phyloP scores from a whole-genome alignment of 306 rosid species.

The Morella rubra region DNA sequence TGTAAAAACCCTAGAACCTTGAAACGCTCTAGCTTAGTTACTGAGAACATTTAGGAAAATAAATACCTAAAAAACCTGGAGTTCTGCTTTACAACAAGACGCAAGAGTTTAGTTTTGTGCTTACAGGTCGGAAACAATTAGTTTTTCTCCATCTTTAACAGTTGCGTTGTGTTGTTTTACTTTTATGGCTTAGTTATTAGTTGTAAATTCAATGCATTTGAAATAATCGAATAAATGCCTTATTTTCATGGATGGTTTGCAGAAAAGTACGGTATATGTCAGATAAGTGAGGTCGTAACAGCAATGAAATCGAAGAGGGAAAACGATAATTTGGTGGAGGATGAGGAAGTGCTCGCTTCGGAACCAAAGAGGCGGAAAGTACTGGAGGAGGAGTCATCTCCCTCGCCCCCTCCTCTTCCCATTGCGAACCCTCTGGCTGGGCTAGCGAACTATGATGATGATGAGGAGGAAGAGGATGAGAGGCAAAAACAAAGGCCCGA shows the following conservation, averaged over 20 bases:
- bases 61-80: neutral
- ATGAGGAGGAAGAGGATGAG: slow-evolving; percentile 51
- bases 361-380: slow-evolving; percentile 36
- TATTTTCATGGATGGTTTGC: neutral
- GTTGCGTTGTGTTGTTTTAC: neutral
- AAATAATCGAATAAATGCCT: neutral
- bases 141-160: neutral
- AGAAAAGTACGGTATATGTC: neutral
- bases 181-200: neutral
- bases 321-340: slow-evolving; percentile 14
- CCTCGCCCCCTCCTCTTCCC: slow-evolving; percentile 25
- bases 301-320: slow-evolving; percentile 40
- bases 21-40: neutral
- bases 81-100: neutral
- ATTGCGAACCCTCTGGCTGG: slow-evolving; percentile 44
- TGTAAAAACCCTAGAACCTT: neutral
- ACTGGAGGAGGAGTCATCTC: slow-evolving; percentile 4
- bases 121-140: neutral
- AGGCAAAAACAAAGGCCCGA: neutral
- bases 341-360: slow-evolving; percentile 19
- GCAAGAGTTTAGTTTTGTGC: neutral
- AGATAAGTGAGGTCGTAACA: neutral
- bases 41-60: neutral
- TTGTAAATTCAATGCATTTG: neutral
- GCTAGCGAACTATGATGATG: slow-evolving; percentile 48